These are phyloP conservation scores for Xylaria grammica DNA, from an alignment of 495 filamentous ascomycete species.

Conservation along the genomic window DNA sequence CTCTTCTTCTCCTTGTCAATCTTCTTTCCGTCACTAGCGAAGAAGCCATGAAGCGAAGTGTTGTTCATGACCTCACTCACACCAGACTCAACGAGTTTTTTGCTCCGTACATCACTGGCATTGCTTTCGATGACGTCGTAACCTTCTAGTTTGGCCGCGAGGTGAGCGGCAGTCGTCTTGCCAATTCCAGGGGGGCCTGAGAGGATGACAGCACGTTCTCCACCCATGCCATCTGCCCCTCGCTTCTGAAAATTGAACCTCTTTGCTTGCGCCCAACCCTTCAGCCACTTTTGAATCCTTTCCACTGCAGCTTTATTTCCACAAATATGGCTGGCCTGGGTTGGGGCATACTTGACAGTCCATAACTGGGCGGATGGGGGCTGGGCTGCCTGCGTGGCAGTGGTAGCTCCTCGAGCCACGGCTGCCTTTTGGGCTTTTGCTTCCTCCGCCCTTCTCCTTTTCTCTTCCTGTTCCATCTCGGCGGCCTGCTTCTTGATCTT, in stretches of 20 bases:
- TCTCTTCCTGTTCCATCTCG: conserved; percentile 77
- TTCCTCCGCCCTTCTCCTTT: conserved; percentile 55
- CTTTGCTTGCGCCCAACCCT: conserved; percentile 75
- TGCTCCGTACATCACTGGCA: conserved; percentile 95
- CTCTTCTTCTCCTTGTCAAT: conserved; percentile 85
- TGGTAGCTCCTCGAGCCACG: conserved; percentile 44
- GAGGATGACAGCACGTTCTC: conserved; percentile 84
- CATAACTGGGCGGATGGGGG: conserved; percentile 74
- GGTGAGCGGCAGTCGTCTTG: conserved; percentile 95
- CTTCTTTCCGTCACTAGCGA: conserved; percentile 81
- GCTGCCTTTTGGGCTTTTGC: conserved; percentile 55
- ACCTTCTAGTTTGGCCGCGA: conserved; percentile 90
- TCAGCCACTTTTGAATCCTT: conserved; percentile 85
- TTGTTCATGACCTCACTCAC: conserved; percentile 90
- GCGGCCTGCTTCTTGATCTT: conserved; percentile 77
- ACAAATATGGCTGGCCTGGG: conserved; percentile 82
- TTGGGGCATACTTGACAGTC: conserved; percentile 96
- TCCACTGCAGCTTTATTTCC: conserved; percentile 93
- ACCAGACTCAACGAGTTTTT: conserved; percentile 90
- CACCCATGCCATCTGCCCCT: conserved; percentile 81
- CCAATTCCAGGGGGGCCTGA: conserved; percentile 95
- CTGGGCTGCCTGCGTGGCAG: conserved; percentile 38
- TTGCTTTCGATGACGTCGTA: conserved; percentile 95
- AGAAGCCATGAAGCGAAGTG: conserved; percentile 89
- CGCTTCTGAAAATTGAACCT: conserved; percentile 76